These are phyloP conservation scores for Artemisia argyi DNA, from an alignment of 129 eudicot species.

Conservation along the genomic window DNA sequence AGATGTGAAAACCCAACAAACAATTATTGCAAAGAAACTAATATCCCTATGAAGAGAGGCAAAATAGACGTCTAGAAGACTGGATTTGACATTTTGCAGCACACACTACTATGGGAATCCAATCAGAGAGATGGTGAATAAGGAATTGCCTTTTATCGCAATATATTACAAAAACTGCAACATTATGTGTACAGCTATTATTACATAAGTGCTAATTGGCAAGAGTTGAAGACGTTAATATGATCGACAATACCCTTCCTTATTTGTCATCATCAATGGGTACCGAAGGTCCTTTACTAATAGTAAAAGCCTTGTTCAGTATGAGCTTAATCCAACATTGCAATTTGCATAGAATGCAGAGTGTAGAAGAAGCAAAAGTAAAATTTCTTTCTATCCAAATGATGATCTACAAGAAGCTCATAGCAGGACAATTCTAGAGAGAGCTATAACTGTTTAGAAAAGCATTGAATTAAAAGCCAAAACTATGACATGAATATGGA, in stretches of 20 bases:
- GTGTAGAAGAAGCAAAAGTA: neutral
- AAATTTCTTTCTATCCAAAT: neutral
- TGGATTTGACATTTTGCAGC: neutral
- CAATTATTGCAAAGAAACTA: slow-evolving; percentile 7
- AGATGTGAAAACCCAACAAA: slow-evolving; percentile 24
- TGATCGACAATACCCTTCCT: neutral
- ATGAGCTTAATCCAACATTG: slow-evolving; percentile 8
- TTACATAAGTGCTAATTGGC: neutral
- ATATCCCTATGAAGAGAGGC: slow-evolving; percentile 8
- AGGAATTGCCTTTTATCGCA: neutral
- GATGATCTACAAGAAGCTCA: neutral
- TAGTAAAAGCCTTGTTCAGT: neutral
- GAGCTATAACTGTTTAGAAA: neutral
- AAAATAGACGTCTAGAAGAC: slow-evolving; percentile 1
- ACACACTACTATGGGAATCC: neutral
- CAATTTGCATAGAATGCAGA: neutral
- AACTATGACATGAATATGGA: neutral
- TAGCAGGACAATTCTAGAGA: neutral
- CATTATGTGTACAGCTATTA: slow-evolving; percentile 1
- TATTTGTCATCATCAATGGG: slow-evolving; percentile 2
- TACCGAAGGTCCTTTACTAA: neutral
- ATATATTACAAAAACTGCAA: neutral
- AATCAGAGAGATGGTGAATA: neutral
- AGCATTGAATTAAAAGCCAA: neutral
- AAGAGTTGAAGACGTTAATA: neutral